Evolutionary conservation across 768 basidiomycete species (phyloP), one percentile per base, ranked within the genome.

Genomic region (Boletus vinaceobasis): DNA sequence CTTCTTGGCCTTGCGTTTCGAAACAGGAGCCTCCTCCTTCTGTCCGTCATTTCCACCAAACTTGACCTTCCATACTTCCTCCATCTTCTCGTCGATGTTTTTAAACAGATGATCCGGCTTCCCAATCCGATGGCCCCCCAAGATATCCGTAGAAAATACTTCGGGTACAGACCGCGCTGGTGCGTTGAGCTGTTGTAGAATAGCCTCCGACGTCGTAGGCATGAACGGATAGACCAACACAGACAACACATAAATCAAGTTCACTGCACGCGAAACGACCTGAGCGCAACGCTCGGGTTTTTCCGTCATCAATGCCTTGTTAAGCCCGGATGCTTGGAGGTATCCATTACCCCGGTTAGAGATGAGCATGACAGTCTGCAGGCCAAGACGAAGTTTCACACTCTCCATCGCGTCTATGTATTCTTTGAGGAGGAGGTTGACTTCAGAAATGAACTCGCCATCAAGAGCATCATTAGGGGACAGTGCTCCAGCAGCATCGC

Each of bases 151-250:
- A 6, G 80, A 75, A 60, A 97, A 75, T 9, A 77, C 77, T 52
- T 79, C 79, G 1, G 96, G 90, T 3, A 96, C 86, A 9, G 80
- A 76, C 32, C 96, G 86, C 5, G 88, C 80, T 1, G 93, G 93
- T 0, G 93, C 94, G 65, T 97, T 92, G 59, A 98, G 81, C 65
- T 99, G 97, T 19, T 70, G 65, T 50, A 96, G 78, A 60, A 99
- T 94, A 3, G 85, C 77, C 26, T 82, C 83, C 35, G 88, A 85
- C 0, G 91, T 96, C 13, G 86, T 79, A 38, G 97, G 97, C 94
- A 99, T 98, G 85, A 93, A 99, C 0, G 97, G 96, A 67, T 94
- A 88, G 60, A 93, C 73, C 61, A 97, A 77, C 29, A 85, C 87
- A 13, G 92, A 88, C 53, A 99, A 79, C 36, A 86, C 74, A 69